Evolutionary conservation across 164 flowering plant species (phyloP).

Genomic region (Chimonanthus praecox): DNA sequence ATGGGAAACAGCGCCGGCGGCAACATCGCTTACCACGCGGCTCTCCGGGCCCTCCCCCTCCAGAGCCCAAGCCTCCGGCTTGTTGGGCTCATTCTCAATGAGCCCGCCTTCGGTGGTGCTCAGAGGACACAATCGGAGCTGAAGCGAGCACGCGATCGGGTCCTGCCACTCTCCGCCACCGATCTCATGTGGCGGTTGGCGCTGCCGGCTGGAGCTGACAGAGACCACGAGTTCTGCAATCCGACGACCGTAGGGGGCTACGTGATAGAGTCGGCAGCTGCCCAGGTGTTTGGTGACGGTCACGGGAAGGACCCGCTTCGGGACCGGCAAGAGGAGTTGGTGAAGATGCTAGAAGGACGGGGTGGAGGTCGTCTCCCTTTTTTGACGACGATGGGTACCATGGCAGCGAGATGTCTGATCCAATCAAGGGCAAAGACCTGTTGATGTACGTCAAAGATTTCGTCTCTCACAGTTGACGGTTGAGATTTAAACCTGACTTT

Average conservation of each 20-base stretch:
- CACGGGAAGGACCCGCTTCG: conserved; percentile 2
- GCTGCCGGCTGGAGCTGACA: conserved; percentile 42
- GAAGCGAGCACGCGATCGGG: conserved; percentile 18
- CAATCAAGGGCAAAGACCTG: background rate
- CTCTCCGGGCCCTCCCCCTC: conserved; percentile 24
- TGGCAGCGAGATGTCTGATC: background rate
- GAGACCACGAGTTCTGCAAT: conserved; percentile 54
- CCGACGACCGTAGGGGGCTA: conserved; percentile 17
- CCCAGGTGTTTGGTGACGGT: conserved; percentile 34
- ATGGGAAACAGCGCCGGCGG: conserved; percentile 71
- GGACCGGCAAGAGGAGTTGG: background rate
- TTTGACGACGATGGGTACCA: conserved; percentile 5
- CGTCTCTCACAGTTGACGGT: background rate
- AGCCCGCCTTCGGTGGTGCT: conserved; percentile 49
- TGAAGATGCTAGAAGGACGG: conserved; percentile 3
- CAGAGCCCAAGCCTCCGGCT: conserved; percentile 33
- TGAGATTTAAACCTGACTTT: too few relatives aligned
- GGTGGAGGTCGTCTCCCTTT: background rate
- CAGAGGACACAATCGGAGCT: conserved; percentile 51
- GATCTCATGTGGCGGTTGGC: conserved; percentile 53
- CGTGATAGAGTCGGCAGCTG: conserved; percentile 27
- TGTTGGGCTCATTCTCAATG: conserved; percentile 43
- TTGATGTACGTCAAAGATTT: background rate
- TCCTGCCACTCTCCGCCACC: conserved; percentile 31
- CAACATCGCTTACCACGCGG: conserved; percentile 52